Evolutionary conservation across 164 flowering plant genomes (phyloP).

Genomic region (Platanus orientalis): DNA sequence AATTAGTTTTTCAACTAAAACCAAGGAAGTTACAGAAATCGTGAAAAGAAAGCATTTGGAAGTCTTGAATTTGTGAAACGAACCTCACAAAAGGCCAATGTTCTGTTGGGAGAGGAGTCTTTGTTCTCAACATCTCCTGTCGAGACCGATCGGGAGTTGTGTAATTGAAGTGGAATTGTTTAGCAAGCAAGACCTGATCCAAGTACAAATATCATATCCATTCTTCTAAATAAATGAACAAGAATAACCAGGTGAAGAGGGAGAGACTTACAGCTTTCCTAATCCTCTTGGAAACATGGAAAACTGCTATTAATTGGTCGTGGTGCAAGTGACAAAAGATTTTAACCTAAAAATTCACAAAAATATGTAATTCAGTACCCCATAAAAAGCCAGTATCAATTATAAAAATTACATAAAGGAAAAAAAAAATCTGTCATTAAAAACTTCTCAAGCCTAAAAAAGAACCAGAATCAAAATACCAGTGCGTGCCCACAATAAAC

Average conservation of each 20-base stretch:
- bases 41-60: background rate
- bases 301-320: conserved; percentile 81
- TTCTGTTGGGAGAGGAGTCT: conserved; percentile 75
- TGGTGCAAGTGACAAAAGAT: conserved; percentile 90
- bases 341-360: conserved; percentile 54
- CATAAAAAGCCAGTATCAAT: too few species aligned
- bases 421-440: too few species aligned
- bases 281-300: conserved; percentile 75
- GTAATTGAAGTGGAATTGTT: conserved; percentile 75
- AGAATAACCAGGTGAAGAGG: too few species aligned
- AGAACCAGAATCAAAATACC: background rate
- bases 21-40: background rate
- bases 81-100: conserved; percentile 87
- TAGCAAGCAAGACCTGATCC: conserved; percentile 62
- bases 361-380: background rate
- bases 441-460: too few species aligned
- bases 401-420: too few species aligned
- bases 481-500: background rate
- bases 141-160: conserved; percentile 92
- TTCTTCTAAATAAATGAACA: background rate
- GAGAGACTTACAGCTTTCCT: conserved; percentile 72
- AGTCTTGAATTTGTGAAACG: background rate
- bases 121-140: conserved; percentile 69
- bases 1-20: too few species aligned
- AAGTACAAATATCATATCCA: conserved; percentile 12